phyloP scores from a whole-genome alignment of 2,329 filamentous ascomycete species.

The Paraconiothyrium sp. region DNA sequence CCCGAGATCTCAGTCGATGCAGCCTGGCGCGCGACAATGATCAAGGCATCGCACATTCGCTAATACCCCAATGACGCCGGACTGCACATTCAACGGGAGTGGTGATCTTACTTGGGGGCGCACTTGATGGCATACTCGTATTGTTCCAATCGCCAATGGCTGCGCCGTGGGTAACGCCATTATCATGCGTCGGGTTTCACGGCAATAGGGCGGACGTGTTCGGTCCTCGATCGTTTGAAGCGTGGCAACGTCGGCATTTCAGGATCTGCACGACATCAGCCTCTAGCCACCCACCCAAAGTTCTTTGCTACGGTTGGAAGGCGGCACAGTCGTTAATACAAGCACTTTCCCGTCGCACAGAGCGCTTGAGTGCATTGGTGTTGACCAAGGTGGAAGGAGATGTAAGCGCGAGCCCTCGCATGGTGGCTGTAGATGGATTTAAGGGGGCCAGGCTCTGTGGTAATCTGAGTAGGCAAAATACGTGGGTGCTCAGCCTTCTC shows the following conservation, averaged over 20 bases:
- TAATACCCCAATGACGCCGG: neutral
- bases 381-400: neutral
- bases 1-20: conserved; percentile 1
- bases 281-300: conserved; percentile 5
- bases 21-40: conserved; percentile 1
- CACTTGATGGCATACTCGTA: neutral
- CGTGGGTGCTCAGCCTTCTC: neutral
- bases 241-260: neutral
- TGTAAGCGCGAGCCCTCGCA: neutral
- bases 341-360: neutral
- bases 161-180: neutral
- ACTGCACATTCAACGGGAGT: neutral
- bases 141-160: neutral
- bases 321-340: neutral
- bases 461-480: neutral
- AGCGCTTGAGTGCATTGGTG: conserved; percentile 6
- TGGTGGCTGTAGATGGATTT: neutral
- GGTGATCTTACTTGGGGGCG: neutral
- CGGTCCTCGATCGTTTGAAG: neutral
- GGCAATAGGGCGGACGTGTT: neutral
- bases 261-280: neutral
- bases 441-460: neutral
- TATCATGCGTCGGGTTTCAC: neutral
- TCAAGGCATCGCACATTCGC: neutral
- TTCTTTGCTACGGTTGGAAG: neutral